Evolutionary conservation across 495 filamentous ascomycete genomes (phyloP).

Genomic region (Choiromyces venosus): DNA sequence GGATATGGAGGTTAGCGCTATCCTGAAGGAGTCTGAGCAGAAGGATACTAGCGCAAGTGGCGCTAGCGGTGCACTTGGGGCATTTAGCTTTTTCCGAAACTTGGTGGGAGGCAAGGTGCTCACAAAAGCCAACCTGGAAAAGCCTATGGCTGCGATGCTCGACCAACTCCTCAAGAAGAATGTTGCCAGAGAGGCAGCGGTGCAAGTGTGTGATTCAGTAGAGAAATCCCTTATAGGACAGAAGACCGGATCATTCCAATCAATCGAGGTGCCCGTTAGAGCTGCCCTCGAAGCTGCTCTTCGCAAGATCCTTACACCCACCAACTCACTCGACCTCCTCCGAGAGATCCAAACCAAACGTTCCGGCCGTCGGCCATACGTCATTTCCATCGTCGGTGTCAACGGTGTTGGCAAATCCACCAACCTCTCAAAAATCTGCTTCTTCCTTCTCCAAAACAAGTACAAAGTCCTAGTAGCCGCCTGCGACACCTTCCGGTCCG

Average conservation of each 20-base stretch:
- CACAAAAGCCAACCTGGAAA: constrained; percentile 78
- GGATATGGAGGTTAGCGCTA: constrained; percentile 86
- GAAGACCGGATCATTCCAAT: constrained; percentile 89
- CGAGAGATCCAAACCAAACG: constrained; percentile 81
- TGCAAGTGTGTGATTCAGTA: constrained; percentile 85
- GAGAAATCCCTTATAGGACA: constrained; percentile 81
- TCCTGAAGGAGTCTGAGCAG: constrained; percentile 65
- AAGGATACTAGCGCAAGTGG: constrained; percentile 50
- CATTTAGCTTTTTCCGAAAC: constrained; percentile 74
- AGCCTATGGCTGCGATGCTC: constrained; percentile 91
- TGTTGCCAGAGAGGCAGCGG: constrained; percentile 87
- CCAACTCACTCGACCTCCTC: constrained; percentile 85
- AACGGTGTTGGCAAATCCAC: constrained; percentile 98
- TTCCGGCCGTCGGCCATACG: constrained; percentile 64
- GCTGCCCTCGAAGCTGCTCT: constrained; percentile 84
- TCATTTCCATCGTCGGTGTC: constrained; percentile 95
- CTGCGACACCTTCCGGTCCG: constrained; percentile 94
- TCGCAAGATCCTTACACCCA: constrained; percentile 90
- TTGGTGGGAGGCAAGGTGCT: constrained; percentile 89
- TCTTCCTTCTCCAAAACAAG: constrained; percentile 93
- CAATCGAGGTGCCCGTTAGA: constrained; percentile 72
- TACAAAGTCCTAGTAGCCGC: constrained; percentile 93
- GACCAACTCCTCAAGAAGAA: constrained; percentile 94
- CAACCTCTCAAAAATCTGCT: constrained; percentile 92
- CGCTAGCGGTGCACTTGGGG: constrained; percentile 51